Base-by-base conservation (phyloP, 352 stramenopile species). In the Thalassiosira tumida region DNA sequence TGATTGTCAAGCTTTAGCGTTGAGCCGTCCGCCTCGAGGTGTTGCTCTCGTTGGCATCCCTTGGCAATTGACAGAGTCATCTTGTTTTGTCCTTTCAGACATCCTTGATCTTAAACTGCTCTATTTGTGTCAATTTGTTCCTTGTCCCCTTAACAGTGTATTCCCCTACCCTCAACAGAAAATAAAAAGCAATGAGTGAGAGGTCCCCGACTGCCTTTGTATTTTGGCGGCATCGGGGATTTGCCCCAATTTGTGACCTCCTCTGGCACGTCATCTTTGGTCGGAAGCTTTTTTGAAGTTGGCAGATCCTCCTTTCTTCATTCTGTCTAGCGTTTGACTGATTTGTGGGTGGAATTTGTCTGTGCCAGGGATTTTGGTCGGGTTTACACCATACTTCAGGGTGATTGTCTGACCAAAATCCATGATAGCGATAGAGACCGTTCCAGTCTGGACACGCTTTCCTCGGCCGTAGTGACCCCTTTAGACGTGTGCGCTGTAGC, bases 151-250 rank as follows among this genome's bases (percentile, higher is more conserved):
- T 88, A 0, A 75, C 29, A 1, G 84, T 91, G 62, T 93, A 93
- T 35, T 93, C 88, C 3, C 83, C 88, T 7, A 88, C 70, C 0
- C 72, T 69, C 24, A 90, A 62, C 21, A 93, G 54, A 50, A 87
- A 93, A 67, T 88, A 93, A 31, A 91, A 93, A 1, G 69, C 88
- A 77, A 93, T 90, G 4, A 93, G 1, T 14, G 79, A 24, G 6
- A 38, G 33, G 33, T 74, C 65, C 4, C n/a, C 65, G 4, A 15
- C 29, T 38, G 35, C 65, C 29, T 35, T 38, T n/a, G n/a, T n/a
- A n/a, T n/a, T n/a, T n/a, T n/a, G n/a, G n/a, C n/a, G n/a, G n/a
- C n/a, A n/a, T n/a, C n/a, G n/a, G n/a, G n/a, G n/a, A n/a, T n/a
- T n/a, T n/a, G n/a, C n/a, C n/a, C n/a, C n/a, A n/a, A 38, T 29